A percentile compares a stretch with the other conserved stretches of the same genome.
Conservation (phyloP, 257 asterid genomes). For the Linaria vulgaris region DNA sequence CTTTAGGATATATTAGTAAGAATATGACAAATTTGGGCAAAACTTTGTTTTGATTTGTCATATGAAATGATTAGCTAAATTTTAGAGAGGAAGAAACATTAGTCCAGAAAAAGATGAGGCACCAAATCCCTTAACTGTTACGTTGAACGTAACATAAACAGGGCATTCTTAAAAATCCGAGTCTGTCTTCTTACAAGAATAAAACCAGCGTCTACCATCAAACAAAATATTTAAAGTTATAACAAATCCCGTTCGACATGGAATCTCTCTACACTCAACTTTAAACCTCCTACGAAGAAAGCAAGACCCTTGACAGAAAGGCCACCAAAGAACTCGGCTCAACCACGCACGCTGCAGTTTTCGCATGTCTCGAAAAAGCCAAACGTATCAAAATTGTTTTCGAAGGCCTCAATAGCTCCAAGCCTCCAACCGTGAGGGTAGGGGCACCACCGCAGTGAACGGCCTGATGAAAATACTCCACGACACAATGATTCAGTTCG, state of each 20-base stretch:
- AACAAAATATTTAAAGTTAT: too few relatives aligned
- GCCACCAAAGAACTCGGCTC: constrained; percentile 43
- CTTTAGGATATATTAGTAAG: too few relatives aligned
- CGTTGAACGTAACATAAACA: too few relatives aligned
- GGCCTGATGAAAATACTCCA: constrained; percentile 58
- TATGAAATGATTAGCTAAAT: too few relatives aligned
- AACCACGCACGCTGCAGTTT: constrained; percentile 34
- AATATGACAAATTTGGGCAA: too few relatives aligned
- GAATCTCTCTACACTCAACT: constrained; percentile 57
- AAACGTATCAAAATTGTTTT: constrained; percentile 47
- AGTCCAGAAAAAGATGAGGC: too few relatives aligned
- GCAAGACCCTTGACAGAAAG: constrained; percentile 46
- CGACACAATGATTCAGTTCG: constrained; percentile 53
- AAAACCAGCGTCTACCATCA: too few relatives aligned
- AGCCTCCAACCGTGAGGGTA: constrained; percentile 58
- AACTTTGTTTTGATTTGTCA: too few relatives aligned
- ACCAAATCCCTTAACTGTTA: too few relatives aligned
- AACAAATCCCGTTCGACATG: constrained; percentile 61
- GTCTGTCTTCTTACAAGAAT: too few relatives aligned
- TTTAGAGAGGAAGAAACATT: too few relatives aligned
- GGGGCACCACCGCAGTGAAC: constrained; percentile 63
- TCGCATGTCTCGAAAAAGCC: constrained; percentile 45
- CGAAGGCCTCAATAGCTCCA: constrained; percentile 47
- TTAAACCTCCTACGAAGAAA: constrained; percentile 52
- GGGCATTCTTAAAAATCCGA: too few relatives aligned